These are phyloP conservation scores for Trametes punicea DNA, from an alignment of 768 basidiomycete genomes.

Conservation along the genomic window DNA sequence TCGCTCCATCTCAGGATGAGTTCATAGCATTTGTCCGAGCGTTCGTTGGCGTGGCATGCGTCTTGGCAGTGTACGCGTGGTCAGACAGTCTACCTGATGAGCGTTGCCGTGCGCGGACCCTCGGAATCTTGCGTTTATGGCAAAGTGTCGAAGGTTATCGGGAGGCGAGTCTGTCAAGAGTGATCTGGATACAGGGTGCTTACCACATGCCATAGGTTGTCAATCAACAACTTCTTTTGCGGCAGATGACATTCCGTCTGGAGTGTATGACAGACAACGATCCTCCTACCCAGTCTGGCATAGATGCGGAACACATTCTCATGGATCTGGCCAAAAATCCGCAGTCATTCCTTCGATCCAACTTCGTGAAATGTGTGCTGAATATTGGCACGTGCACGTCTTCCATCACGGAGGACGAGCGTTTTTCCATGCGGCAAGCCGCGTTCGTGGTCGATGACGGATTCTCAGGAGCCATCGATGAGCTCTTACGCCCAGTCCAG, in stretches of 20 bases:
- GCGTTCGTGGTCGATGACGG: conserved; percentile 71
- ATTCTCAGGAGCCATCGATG: conserved; percentile 57
- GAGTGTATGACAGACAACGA: conserved; percentile 69
- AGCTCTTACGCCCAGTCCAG: conserved; percentile 47
- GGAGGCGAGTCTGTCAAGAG: conserved; percentile 44
- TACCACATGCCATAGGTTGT: conserved; percentile 49
- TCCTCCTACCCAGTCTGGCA: conserved; percentile 54
- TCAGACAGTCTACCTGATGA: conserved; percentile 71
- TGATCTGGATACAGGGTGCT: neutral
- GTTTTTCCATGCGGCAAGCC: conserved; percentile 54
- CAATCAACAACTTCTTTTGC: conserved; percentile 67
- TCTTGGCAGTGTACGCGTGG: conserved; percentile 75
- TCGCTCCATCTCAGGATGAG: conserved; percentile 44
- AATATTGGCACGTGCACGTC: conserved; percentile 56
- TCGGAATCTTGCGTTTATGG: conserved; percentile 64
- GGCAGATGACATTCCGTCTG: conserved; percentile 69
- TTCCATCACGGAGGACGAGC: conserved; percentile 58
- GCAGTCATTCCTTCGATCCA: conserved; percentile 51
- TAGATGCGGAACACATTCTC: conserved; percentile 68
- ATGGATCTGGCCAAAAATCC: conserved; percentile 60
- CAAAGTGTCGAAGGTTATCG: conserved; percentile 67
- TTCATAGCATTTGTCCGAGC: conserved; percentile 66
- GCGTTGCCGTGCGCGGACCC: conserved; percentile 57
- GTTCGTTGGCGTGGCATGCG: conserved; percentile 61
- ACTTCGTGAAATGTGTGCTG: conserved; percentile 58